Percentiles rank a stretch among this genome's conserved stretches.
phyloP scores from a whole-genome alignment of 2,329 filamentous ascomycete species.

The Didymella pomorum region DNA sequence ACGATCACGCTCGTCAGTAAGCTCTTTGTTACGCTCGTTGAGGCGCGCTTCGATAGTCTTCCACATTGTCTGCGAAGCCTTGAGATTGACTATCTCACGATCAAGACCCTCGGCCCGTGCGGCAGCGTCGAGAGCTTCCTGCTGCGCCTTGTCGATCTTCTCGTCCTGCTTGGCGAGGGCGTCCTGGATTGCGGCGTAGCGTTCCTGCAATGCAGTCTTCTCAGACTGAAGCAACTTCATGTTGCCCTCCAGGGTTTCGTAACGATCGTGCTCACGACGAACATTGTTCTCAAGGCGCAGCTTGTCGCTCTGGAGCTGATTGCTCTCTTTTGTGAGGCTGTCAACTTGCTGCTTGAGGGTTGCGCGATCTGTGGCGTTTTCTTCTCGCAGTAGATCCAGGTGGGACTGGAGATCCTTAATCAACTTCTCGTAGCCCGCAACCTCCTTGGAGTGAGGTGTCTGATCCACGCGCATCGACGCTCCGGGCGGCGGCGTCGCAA shows the following conservation, averaged over 20 bases:
- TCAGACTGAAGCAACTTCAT: slow-evolving; percentile 84
- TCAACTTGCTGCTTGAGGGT: slow-evolving; percentile 87
- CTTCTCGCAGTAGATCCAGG: slow-evolving; percentile 88
- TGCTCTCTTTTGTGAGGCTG: slow-evolving; percentile 81
- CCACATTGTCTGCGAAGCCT: slow-evolving; percentile 93
- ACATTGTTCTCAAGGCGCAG: slow-evolving; percentile 82
- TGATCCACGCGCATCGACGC: slow-evolving; percentile 45
- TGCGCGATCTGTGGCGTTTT: slow-evolving; percentile 80
- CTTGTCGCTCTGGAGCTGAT: slow-evolving; percentile 80
- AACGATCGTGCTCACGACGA: slow-evolving; percentile 80
- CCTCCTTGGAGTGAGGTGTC: slow-evolving; percentile 62
- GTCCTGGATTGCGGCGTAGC: slow-evolving; percentile 78
- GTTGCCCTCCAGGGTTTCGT: slow-evolving; percentile 89
- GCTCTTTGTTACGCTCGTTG: slow-evolving; percentile 83
- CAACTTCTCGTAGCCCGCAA: slow-evolving; percentile 77
- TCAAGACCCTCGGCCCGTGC: slow-evolving; percentile 85
- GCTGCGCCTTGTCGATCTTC: slow-evolving; percentile 87
- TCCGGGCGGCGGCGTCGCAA: slow-evolving; percentile 56
- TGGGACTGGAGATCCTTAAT: slow-evolving; percentile 88
- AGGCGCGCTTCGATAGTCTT: slow-evolving; percentile 91
- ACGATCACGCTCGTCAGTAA: slow-evolving; percentile 83
- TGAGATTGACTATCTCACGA: slow-evolving; percentile 89
- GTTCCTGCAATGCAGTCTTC: slow-evolving; percentile 85
- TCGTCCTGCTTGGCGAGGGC: slow-evolving; percentile 89
- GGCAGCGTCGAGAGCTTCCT: slow-evolving; percentile 88